Base-by-base conservation (phyloP, 2,329 filamentous ascomycete species). In the Colletotrichum graminicola region DNA sequence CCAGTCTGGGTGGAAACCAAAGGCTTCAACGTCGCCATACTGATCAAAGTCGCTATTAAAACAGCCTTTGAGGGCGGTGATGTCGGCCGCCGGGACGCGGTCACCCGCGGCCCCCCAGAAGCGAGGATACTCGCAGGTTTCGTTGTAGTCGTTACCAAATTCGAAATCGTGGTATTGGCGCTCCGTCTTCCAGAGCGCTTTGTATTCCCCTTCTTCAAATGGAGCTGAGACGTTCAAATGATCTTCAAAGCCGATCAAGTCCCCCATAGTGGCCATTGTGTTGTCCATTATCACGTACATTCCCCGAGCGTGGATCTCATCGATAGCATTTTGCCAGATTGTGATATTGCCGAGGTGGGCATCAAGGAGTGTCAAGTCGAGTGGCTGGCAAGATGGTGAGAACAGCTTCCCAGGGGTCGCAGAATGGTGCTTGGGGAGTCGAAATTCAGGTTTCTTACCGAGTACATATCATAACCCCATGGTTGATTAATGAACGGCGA, bases 231-330 rank as follows among this genome's bases (percentile, higher is more conserved):
- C 80, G 76, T 92, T 92, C 73, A 89, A 79, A 75, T 85, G 88
- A 1, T 88, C 89, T 66, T 90, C 81, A 77, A 90, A 92, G 8
- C 87, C 88, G 72, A 92, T 85, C 62, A 91, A 81, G 74, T 92
- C 89, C 62, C 87, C 86, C 85, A 92, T 84, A 2, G 90, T 92
- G 55, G 88, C 85, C 76, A 91, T 85, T 1, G 90, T 92, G 76
- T 91, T 91, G 77, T 92, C 90, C 70, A 92, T 79, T 39, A 92
- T 80, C 49, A 91, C 87, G 80, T 91, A 91, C 65, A 92, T 91
- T 67, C 84, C 87, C 45, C 87, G 83, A 2, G 79, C 79, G 75
- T 92, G 90, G 21, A 91, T 88, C 60, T 88, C 88, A 7, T 84
- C 80, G 66, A 91, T 86, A 1, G 86, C 84, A 57, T 82, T 78